Evolutionary conservation across 257 asterid species (phyloP), one percentile per base, ranked within the genome.

Genomic region (Henckelia pumila): DNA sequence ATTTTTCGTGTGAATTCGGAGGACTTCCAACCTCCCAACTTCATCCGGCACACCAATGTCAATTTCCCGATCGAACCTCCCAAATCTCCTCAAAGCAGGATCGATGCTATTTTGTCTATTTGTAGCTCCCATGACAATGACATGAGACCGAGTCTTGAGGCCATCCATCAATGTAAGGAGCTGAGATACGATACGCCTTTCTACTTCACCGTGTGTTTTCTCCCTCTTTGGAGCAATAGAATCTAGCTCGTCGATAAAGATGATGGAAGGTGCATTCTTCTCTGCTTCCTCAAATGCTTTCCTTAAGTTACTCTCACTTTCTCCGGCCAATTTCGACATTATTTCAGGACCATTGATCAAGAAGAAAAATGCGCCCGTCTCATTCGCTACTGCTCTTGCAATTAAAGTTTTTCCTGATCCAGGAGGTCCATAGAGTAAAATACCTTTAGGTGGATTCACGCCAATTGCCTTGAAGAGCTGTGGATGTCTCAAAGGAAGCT

Each of bases 11-110:
- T 81, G 86, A 20, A 81, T 81, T 8, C 86, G 71, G 4, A 81
- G 71, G 7, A 81, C 86, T 71, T 81, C 86, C 50, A 81, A 52
- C 66, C 83, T 66, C 8, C 86, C 86, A n/a, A 81, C 74, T 67
- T 78, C 86, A 73, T 81, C 86, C 0, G 81, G 86, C 52, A 81
- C 86, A 7, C 86, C 86, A 13, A 81, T 81, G 67, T 81, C 86
- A 37, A 81, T 81, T 64, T 81, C 86, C 6, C 86, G 67, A 64
- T 81, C 86, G 23, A 81, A 81, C 64, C 86, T 78, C 29, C 86
- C 86, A 17, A 81, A 81, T 47, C 86, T 75, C 59, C 86, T 75
- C 7, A 81, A 47, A 55, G 86, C 83, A 16, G 79, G 47, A 32
- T 81, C 86, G 0, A 81, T 81, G 49, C 81, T 81, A 57, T 81